These are phyloP conservation scores for Avena eriantha DNA, from an alignment of 176 grass and related monocot genomes.

Conservation along the genomic window DNA sequence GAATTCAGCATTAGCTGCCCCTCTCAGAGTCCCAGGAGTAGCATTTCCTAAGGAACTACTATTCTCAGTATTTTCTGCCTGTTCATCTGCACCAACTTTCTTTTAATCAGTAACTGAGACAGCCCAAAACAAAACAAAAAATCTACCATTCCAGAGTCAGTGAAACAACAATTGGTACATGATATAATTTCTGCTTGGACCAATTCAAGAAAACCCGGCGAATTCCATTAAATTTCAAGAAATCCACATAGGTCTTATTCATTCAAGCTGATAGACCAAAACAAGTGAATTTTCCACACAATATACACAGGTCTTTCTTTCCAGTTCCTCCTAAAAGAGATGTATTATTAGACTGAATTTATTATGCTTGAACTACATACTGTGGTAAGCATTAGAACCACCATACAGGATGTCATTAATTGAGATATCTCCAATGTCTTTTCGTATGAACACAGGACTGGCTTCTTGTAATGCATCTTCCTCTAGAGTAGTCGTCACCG, in stretches of 20 bases:
- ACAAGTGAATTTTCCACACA: constrained; percentile 27
- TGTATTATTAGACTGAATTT: constrained; percentile 49
- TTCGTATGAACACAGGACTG: constrained; percentile 75
- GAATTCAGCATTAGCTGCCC: constrained; percentile 48
- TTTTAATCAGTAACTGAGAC: constrained; percentile 60
- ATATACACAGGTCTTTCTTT: constrained; percentile 43
- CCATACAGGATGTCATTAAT: constrained; percentile 92
- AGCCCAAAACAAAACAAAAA: constrained; percentile 29
- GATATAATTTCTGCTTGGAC: constrained; percentile 25
- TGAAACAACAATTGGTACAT: constrained; percentile 31
- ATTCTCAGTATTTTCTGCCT: constrained; percentile 47
- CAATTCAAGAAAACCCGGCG: constrained; percentile 30
- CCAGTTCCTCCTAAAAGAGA: constrained; percentile 44
- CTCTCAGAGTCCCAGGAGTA: constrained; percentile 53
- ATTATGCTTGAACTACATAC: constrained; percentile 78
- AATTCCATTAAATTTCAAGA: constrained; percentile 8
- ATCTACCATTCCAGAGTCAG: constrained; percentile 21
- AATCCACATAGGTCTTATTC: constrained; percentile 33
- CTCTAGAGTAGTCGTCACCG: constrained; percentile 89
- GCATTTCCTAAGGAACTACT: constrained; percentile 59
- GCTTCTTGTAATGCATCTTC: constrained; percentile 72
- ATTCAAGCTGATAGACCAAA: constrained; percentile 45
- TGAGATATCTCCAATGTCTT: constrained; percentile 91
- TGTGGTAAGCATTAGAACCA: constrained; percentile 70
- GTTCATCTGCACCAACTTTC: constrained; percentile 86